A percentile compares a stretch with the other conserved stretches of the same genome.
Evolutionary conservation across 1,139 yeast genomes (phyloP).

Genomic region (Spencermartinsiella ligniputridi): DNA sequence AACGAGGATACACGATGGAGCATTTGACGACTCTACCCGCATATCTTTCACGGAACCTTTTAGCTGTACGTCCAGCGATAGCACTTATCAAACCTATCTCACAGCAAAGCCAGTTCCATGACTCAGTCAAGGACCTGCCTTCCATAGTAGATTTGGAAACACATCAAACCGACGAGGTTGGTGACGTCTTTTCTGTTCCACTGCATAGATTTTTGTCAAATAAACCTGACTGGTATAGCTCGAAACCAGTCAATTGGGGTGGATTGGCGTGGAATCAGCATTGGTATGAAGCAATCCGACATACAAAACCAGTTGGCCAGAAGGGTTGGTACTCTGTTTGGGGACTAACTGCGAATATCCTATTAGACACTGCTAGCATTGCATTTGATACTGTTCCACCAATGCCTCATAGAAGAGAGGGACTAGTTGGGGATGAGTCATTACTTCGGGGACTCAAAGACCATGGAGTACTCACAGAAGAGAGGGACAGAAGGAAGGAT

Average conservation of each 20-base stretch:
- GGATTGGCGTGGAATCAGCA: conserved; percentile 31
- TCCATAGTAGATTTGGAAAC: conserved; percentile 35
- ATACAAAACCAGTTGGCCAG: conserved; percentile 48
- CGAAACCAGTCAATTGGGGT: conserved; percentile 34
- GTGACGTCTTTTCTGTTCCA: conserved; percentile 32
- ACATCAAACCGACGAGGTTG: conserved; percentile 34
- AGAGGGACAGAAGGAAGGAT: conserved; percentile 22
- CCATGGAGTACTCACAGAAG: conserved; percentile 23
- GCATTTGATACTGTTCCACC: conserved; percentile 42
- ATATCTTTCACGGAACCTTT: conserved; percentile 71
- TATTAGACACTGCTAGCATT: conserved; percentile 70
- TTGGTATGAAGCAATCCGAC: conserved; percentile 30
- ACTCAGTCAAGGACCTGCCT: conserved; percentile 24
- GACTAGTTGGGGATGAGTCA: conserved; percentile 30
- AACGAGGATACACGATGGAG: conserved; percentile 37
- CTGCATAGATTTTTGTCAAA: conserved; percentile 25
- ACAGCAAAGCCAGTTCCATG: conserved; percentile 10
- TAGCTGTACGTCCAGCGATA: conserved; percentile 78
- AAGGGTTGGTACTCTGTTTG: conserved; percentile 72
- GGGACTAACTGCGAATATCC: conserved; percentile 87
- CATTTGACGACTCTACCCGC: conserved; percentile 62
- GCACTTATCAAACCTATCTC: conserved; percentile 48
- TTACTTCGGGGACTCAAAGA: conserved; percentile 24
- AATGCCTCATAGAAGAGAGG: conserved; percentile 30
- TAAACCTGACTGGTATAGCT: conserved; percentile 32